These are phyloP conservation scores for Tuber calosporum DNA, from an alignment of 495 filamentous ascomycete species.

Conservation along the genomic window DNA sequence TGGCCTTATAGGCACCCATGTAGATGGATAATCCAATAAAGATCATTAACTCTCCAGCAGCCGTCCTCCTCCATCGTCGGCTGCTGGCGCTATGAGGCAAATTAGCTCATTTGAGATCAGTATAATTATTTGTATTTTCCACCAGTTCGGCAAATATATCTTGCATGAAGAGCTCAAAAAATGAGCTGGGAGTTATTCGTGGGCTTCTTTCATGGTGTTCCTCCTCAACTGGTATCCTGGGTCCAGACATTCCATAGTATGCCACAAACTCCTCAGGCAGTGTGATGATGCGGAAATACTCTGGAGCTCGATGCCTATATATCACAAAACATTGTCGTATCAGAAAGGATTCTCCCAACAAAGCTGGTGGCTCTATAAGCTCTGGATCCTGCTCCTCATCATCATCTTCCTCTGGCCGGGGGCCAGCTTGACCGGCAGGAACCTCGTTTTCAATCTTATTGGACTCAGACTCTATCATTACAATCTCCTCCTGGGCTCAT, in stretches of 20 bases:
- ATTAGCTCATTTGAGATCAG: neutral
- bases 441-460: too few relatives aligned
- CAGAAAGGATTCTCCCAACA: neutral
- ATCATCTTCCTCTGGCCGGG: too few relatives aligned
- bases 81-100: neutral
- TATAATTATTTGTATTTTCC: slow-evolving; percentile 7
- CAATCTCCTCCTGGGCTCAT: too few relatives aligned
- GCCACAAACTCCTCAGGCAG: neutral
- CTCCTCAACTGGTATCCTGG: neutral
- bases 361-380: neutral
- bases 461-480: too few relatives aligned
- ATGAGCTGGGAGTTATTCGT: neutral
- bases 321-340: neutral
- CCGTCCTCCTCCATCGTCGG: neutral
- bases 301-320: neutral
- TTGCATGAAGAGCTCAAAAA: neutral
- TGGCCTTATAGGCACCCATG: neutral
- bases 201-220: neutral
- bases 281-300: neutral
- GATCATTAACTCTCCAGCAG: slow-evolving; percentile 1
- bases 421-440: neutral
- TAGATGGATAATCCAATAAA: slow-evolving; percentile 4
- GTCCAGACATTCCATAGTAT: neutral
- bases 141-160: neutral
- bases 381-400: neutral